Evolutionary conservation across 345 rosid species (phyloP).

Genomic region (Arabis hirsuta): DNA sequence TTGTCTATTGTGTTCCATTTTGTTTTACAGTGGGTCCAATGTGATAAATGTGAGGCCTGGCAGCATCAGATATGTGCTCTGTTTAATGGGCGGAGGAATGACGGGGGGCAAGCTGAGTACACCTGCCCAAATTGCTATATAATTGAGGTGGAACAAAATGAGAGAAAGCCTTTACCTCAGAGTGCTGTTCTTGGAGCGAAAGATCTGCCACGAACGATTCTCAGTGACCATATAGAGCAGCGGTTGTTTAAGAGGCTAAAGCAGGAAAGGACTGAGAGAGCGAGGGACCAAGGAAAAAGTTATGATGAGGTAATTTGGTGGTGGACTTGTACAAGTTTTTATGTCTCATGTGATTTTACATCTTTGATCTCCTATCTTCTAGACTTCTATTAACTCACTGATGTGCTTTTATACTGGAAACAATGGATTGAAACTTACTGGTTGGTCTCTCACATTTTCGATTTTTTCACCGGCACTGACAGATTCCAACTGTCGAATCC

Average conservation of each 20-base stretch:
- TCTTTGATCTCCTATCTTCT: conserved; percentile 3
- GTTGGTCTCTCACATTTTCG: conserved; percentile 9
- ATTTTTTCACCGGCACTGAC: conserved; percentile 35
- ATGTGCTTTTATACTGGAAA: conserved; percentile 17
- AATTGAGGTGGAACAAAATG: conserved; percentile 82
- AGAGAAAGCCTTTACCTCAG: conserved; percentile 91
- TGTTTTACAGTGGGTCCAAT: conserved; percentile 93
- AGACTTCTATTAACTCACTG: neutral
- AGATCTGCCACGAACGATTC: conserved; percentile 91
- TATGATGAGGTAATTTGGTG: conserved; percentile 79
- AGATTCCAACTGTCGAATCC: conserved; percentile 96
- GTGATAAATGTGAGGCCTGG: conserved; percentile 99
- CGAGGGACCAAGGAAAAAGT: conserved; percentile 70
- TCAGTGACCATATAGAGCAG: conserved; percentile 97
- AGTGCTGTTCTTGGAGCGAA: conserved; percentile 99
- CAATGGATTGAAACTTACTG: conserved; percentile 28
- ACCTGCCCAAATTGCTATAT: conserved; percentile 99
- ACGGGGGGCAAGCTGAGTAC: conserved; percentile 99
- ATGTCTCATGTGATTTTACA: conserved; percentile 21
- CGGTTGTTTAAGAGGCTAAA: conserved; percentile 71
- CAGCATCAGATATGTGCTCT: conserved; percentile 99
- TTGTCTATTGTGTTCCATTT: conserved; percentile 32
- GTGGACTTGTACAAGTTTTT: conserved; percentile 25
- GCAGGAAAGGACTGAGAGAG: conserved; percentile 87
- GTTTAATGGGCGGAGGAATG: conserved; percentile 98